Conservation (phyloP, 805 yeast species). For the Starmera amethionina region DNA sequence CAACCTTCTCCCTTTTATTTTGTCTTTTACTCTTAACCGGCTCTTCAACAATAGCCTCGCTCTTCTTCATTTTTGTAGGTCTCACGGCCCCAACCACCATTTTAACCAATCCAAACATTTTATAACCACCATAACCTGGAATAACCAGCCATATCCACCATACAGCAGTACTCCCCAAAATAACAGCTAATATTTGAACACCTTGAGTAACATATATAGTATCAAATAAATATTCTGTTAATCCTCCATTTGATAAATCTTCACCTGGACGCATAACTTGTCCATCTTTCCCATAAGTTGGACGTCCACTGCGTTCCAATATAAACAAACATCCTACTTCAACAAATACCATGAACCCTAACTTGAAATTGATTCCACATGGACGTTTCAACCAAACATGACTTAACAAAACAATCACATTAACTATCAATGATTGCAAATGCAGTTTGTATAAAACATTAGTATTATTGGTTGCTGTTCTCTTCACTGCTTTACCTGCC, state of each 20-base stretch:
- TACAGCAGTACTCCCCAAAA: constrained; percentile 35
- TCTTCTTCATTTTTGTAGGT: too few relatives aligned
- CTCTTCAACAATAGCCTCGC: too few relatives aligned
- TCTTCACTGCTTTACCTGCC: constrained; percentile 52
- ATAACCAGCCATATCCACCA: constrained; percentile 37
- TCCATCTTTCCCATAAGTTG: constrained; percentile 26
- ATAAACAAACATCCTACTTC: constrained; percentile 19
- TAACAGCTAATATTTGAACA: constrained; percentile 33
- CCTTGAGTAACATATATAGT: constrained; percentile 40
- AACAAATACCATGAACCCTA: too few relatives aligned
- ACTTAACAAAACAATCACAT: too few relatives aligned
- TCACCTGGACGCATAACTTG: constrained; percentile 35
- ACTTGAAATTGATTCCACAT: too few relatives aligned
- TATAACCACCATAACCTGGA: constrained; percentile 36
- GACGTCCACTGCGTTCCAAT: constrained; percentile 42
- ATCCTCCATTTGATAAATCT: constrained; percentile 38
- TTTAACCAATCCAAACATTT: constrained; percentile 25
- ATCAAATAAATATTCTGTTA: constrained; percentile 47
- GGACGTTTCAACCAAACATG: too few relatives aligned
- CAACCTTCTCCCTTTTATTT: too few relatives aligned
- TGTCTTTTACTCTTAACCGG: too few relatives aligned
- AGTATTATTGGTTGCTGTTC: constrained; percentile 34
- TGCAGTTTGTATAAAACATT: constrained; percentile 31
- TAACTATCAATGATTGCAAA: background rate
- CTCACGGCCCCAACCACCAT: too few relatives aligned